phyloP scores from a whole-genome alignment of 164 flowering plant species.

The Echeveria elegans region DNA sequence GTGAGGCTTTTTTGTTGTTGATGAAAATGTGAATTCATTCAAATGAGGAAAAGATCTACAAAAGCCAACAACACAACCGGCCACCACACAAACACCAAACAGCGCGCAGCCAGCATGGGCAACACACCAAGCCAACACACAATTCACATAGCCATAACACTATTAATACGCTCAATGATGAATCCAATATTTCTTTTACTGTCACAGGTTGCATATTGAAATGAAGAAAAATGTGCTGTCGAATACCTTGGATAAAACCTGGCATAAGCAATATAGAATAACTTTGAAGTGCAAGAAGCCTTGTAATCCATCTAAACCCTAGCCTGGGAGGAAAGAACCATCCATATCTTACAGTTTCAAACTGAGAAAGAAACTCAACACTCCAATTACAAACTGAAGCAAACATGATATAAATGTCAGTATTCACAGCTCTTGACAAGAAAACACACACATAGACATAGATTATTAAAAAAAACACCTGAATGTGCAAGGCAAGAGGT shows the following conservation, averaged over 20 bases:
- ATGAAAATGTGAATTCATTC: too few species aligned
- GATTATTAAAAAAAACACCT: too few species aligned
- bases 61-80: too few species aligned
- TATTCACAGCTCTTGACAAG: not conserved
- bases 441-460: too few species aligned
- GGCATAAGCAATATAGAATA: slow-evolving; percentile 88
- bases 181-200: not conserved
- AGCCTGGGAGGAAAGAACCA: slow-evolving; percentile 54
- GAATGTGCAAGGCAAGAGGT: too few species aligned
- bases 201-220: not conserved
- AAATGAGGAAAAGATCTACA: too few species aligned
- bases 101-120: too few species aligned
- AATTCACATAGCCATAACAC: too few species aligned
- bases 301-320: slow-evolving; percentile 86
- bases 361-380: not conserved
- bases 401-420: not conserved
- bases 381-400: not conserved
- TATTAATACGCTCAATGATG: not conserved
- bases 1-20: not conserved
- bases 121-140: not conserved
- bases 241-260: slow-evolving; percentile 80
- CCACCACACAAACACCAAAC: too few species aligned
- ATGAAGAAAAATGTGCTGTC: not conserved
- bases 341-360: slow-evolving; percentile 7
- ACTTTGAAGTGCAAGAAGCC: slow-evolving; percentile 65